Conservation (phyloP, 257 asterid genomes). For the Catharanthus roseus region DNA sequence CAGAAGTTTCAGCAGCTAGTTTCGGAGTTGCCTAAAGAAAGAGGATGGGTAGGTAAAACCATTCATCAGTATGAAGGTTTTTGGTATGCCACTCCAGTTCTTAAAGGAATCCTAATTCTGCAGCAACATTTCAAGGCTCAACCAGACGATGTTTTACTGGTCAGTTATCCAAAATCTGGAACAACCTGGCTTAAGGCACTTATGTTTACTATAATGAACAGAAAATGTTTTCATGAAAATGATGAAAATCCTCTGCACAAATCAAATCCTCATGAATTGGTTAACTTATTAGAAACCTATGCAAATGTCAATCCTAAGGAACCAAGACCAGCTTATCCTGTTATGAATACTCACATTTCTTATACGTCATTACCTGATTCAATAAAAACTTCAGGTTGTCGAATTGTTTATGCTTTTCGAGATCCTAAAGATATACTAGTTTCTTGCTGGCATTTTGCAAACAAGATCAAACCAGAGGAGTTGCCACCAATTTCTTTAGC, state of each 20-base stretch:
- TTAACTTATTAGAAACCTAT: conserved; percentile 17
- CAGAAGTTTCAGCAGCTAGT: conserved; percentile 5
- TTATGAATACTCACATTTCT: conserved; percentile 23
- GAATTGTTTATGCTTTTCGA: conserved; percentile 22
- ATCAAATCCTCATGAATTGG: conserved; percentile 27
- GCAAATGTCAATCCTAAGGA: conserved; percentile 18
- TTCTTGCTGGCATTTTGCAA: conserved; percentile 43
- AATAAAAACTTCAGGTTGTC: conserved; percentile 8
- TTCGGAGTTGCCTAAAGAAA: conserved; percentile 24
- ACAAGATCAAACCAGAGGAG: conserved; percentile 24
- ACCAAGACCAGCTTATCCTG: conserved; percentile 17
- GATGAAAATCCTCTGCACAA: conserved; percentile 23
- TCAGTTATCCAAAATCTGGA: conserved; percentile 28
- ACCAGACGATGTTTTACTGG: conserved; percentile 18
- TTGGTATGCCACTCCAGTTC: conserved; percentile 21
- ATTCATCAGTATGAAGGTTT: conserved; percentile 21
- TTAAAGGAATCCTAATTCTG: conserved; percentile 23
- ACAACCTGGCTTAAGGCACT: conserved; percentile 33
- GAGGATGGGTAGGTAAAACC: conserved; percentile 23
- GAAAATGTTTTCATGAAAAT: not conserved
- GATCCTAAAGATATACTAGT: conserved; percentile 41
- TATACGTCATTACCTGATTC: conserved; percentile 17
- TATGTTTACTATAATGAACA: conserved; percentile 20
- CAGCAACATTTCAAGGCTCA: conserved; percentile 19
- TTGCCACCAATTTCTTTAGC: conserved; percentile 25